Evolutionary conservation across 441 rosid genomes (phyloP).

Genomic region (Mallotus repandus): DNA sequence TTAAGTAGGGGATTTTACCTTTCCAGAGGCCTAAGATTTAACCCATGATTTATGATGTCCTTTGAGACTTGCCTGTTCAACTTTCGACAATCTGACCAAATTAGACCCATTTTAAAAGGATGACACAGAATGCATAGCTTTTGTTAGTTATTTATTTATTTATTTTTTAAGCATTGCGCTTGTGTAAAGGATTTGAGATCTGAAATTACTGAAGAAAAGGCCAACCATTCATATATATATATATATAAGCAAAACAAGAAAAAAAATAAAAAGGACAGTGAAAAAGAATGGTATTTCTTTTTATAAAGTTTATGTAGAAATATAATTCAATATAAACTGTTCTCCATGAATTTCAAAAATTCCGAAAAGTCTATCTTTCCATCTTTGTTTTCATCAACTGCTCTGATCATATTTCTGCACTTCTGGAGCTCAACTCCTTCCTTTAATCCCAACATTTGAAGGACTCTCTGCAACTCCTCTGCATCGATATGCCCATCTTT

Average conservation of each 20-base stretch:
- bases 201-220: no score
- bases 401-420: conserved; percentile 50
- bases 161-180: no score
- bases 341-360: conserved; percentile 54
- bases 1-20: no score
- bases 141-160: no score
- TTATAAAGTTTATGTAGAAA: background rate
- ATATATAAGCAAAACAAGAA: background rate
- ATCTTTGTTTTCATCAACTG: conserved; percentile 43
- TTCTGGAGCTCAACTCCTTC: conserved; percentile 35
- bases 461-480: conserved; percentile 54
- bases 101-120: no score
- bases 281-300: background rate
- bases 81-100: no score
- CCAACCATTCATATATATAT: no score
- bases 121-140: no score
- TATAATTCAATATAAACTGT: background rate
- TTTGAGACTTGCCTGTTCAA: no score
- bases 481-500: conserved; percentile 61
- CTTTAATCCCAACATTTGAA: conserved; percentile 41
- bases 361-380: conserved; percentile 53
- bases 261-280: background rate
- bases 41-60: no score
- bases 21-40: no score
- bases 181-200: no score